Percentiles rank a stretch among this genome's conserved stretches.
Conservation (phyloP, 139 green algal species). For the Picochlorum sp. region DNA sequence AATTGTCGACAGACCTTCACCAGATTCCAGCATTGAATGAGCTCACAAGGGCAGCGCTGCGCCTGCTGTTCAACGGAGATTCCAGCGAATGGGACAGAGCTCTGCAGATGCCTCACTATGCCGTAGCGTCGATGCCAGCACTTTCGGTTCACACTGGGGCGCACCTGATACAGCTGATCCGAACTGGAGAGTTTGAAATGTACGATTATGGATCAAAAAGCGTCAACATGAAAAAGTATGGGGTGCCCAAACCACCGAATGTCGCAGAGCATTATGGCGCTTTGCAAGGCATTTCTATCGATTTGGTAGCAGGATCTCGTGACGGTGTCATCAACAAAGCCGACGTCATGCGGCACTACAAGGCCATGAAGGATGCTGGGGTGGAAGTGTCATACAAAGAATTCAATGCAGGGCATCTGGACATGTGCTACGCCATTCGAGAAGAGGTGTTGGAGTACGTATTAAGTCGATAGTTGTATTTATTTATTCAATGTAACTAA, state of each 20-base stretch:
- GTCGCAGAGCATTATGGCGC: slow-evolving; percentile 61
- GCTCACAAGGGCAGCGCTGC: slow-evolving; percentile 25
- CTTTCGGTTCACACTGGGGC: slow-evolving; percentile 52
- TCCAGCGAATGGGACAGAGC: slow-evolving; percentile 71
- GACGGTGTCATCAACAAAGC: slow-evolving; percentile 68
- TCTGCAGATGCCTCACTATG: slow-evolving; percentile 84
- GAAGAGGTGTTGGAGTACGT: slow-evolving; percentile 52
- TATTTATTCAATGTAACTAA: slow-evolving; percentile 10
- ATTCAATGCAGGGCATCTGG: slow-evolving; percentile 80
- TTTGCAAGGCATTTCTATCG: slow-evolving; percentile 62
- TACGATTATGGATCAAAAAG: slow-evolving; percentile 69
- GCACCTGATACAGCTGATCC: slow-evolving; percentile 37
- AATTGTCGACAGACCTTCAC: slow-evolving; percentile 42
- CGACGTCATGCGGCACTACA: slow-evolving; percentile 55
- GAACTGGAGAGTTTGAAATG: slow-evolving; percentile 52
- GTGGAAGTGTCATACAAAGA: slow-evolving; percentile 60
- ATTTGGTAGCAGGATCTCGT: slow-evolving; percentile 65
- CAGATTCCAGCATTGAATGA: slow-evolving; percentile 51
- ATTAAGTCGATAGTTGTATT: slow-evolving; percentile 26
- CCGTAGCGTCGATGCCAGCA: slow-evolving; percentile 68
- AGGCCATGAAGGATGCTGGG: slow-evolving; percentile 46
- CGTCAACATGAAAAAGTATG: slow-evolving; percentile 58
- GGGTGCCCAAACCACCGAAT: slow-evolving; percentile 42
- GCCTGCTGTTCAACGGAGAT: slow-evolving; percentile 55
- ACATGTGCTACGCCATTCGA: slow-evolving; percentile 77